A percentile compares a stretch with the other conserved stretches of the same genome.
phyloP scores from a whole-genome alignment of 2,329 filamentous ascomycete genomes.

The Sporothrix pseudoabietina region DNA sequence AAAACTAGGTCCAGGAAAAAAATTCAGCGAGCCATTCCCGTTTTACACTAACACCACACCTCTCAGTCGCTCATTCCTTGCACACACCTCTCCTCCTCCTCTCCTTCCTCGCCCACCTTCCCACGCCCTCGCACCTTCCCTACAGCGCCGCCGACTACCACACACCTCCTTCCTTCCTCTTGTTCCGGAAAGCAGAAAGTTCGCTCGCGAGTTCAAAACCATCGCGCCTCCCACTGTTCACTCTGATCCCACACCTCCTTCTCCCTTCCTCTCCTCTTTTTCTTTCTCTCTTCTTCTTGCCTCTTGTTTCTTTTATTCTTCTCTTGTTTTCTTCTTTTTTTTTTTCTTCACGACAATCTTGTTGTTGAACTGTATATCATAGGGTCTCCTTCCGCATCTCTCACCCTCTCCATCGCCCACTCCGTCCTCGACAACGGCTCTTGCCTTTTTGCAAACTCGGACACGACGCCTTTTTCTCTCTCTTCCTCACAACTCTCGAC shows the following conservation, averaged over 20 bases:
- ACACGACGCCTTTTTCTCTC: not conserved
- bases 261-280: not conserved
- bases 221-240: slow-evolving; percentile 27
- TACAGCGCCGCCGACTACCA: slow-evolving; percentile 15
- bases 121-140: slow-evolving; percentile 26
- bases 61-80: slow-evolving; percentile 5
- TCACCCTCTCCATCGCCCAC: not conserved
- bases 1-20: slow-evolving; percentile 19
- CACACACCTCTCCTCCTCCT: slow-evolving; percentile 26
- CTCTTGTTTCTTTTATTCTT: slow-evolving; percentile 13
- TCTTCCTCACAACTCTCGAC: not conserved
- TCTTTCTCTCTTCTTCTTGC: slow-evolving; percentile 1
- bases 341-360: slow-evolving; percentile 12
- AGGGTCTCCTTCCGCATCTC: not conserved
- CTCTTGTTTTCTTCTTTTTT: not conserved
- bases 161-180: slow-evolving; percentile 27
- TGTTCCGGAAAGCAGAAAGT: not conserved
- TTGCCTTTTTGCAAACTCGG: not conserved
- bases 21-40: slow-evolving; percentile 23
- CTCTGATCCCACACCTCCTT: slow-evolving; percentile 25
- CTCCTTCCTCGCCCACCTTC: not conserved
- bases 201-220: slow-evolving; percentile 33
- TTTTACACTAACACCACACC: slow-evolving; percentile 33
- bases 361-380: slow-evolving; percentile 5
- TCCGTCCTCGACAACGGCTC: slow-evolving; percentile 9